A percentile compares a stretch with the other conserved stretches of the same genome.
These are phyloP conservation scores for Pseudocercospora macadamiae DNA, from an alignment of 2,329 filamentous ascomycete genomes.

Conservation along the genomic window DNA sequence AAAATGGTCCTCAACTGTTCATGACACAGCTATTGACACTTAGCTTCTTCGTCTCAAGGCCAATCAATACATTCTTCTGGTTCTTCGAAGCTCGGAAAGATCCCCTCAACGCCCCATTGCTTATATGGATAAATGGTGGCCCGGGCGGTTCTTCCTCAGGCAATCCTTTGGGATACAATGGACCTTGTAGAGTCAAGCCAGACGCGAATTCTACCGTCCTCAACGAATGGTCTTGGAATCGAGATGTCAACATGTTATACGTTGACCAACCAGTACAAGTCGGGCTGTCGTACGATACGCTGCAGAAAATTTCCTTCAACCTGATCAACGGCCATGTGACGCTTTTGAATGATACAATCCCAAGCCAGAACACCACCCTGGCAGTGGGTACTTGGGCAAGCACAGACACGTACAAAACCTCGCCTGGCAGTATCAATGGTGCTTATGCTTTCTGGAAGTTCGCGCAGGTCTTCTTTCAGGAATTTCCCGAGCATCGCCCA, in stretches of 20 bases:
- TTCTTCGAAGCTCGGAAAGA: slow-evolving; percentile 56
- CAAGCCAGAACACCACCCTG: slow-evolving; percentile 56
- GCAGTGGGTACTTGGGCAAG: slow-evolving; percentile 44
- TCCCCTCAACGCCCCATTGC: slow-evolving; percentile 50
- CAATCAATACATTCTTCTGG: slow-evolving; percentile 17
- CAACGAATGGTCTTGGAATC: slow-evolving; percentile 53
- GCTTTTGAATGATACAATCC: slow-evolving; percentile 32
- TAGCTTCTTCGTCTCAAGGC: too few species aligned
- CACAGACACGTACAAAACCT: slow-evolving; percentile 51
- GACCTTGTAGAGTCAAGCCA: slow-evolving; percentile 57
- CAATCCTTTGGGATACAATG: slow-evolving; percentile 52
- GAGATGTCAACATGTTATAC: slow-evolving; percentile 56
- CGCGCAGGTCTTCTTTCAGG: slow-evolving; percentile 64
- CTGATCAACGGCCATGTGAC: slow-evolving; percentile 29
- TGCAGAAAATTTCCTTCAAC: slow-evolving; percentile 43
- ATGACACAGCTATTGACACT: too few species aligned
- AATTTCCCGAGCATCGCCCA: slow-evolving; percentile 63
- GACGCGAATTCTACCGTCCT: slow-evolving; percentile 54
- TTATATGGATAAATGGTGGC: slow-evolving; percentile 63
- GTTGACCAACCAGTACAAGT: slow-evolving; percentile 61
- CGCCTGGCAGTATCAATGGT: slow-evolving; percentile 56
- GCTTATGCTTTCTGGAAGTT: slow-evolving; percentile 62
- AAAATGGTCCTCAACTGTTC: background rate
- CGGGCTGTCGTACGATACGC: slow-evolving; percentile 21
- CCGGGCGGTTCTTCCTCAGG: slow-evolving; percentile 56